Evolutionary conservation across 345 rosid species (phyloP).

Genomic region (Hevea brasiliensis): DNA sequence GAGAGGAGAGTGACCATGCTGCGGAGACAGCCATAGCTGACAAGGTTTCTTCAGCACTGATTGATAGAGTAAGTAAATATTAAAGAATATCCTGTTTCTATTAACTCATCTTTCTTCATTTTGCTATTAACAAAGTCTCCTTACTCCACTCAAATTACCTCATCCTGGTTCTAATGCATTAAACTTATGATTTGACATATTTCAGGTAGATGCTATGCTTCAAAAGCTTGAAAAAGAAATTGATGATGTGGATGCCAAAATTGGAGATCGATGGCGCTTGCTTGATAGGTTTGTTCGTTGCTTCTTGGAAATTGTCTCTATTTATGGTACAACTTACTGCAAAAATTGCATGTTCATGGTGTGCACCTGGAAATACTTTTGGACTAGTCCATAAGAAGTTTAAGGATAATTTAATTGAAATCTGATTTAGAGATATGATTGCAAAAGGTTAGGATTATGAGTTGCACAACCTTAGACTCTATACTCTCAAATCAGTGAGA

Average conservation of each 20-base stretch:
- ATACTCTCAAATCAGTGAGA: too few species aligned
- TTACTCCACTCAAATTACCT: constrained; percentile 5
- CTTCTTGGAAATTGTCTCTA: constrained; percentile 2
- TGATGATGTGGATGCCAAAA: constrained; percentile 93
- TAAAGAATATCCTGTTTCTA: background rate
- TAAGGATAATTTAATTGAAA: background rate
- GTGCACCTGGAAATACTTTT: background rate
- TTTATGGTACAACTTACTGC: constrained; percentile 10
- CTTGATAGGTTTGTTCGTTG: constrained; percentile 70
- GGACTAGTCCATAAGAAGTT: background rate
- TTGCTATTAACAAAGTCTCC: too few species aligned
- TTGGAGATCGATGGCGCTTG: constrained; percentile 87
- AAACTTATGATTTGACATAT: constrained; percentile 18
- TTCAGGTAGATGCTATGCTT: constrained; percentile 91
- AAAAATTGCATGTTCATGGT: background rate
- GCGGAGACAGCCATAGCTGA: constrained; percentile 59
- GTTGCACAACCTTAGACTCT: too few species aligned
- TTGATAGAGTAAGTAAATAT: constrained; percentile 56
- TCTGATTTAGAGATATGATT: background rate
- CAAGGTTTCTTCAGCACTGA: constrained; percentile 79
- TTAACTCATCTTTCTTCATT: background rate
- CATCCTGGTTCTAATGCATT: background rate
- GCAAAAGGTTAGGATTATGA: background rate
- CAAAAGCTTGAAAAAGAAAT: constrained; percentile 96
- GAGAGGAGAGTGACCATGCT: constrained; percentile 69